Evolutionary conservation across 768 basidiomycete species (phyloP).

Genomic region (Pleurotus sapidus): DNA sequence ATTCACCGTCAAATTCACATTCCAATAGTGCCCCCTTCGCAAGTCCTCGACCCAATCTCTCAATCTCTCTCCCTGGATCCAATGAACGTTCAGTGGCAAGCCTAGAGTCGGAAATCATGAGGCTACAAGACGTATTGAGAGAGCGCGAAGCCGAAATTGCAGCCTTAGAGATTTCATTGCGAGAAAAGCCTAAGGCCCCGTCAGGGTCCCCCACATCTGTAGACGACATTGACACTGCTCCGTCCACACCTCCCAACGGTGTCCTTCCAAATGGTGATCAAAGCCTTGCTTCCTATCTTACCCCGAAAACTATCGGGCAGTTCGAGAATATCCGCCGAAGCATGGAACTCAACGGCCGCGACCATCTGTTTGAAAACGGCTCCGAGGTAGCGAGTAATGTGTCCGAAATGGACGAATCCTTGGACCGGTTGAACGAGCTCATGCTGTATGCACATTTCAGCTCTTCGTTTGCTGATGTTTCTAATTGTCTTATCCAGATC

Average conservation of each 20-base stretch:
- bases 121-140: slow-evolving; percentile 87
- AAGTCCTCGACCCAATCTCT: slow-evolving; percentile 50
- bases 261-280: slow-evolving; percentile 16
- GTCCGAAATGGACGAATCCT: slow-evolving; percentile 64
- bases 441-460: slow-evolving; percentile 67
- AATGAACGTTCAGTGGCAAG: slow-evolving; percentile 79
- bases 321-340: slow-evolving; percentile 73
- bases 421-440: slow-evolving; percentile 83
- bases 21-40: slow-evolving; percentile 28
- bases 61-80: slow-evolving; percentile 47
- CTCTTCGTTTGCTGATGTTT: background rate
- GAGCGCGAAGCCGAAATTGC: slow-evolving; percentile 91
- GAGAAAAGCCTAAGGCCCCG: slow-evolving; percentile 28
- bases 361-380: slow-evolving; percentile 33
- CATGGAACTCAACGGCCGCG: slow-evolving; percentile 49
- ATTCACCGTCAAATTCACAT: slow-evolving; percentile 61
- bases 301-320: slow-evolving; percentile 68
- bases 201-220: slow-evolving; percentile 10
- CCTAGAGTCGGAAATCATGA: slow-evolving; percentile 93
- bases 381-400: slow-evolving; percentile 31
- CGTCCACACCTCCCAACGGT: slow-evolving; percentile 12
- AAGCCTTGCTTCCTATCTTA: slow-evolving; percentile 38
- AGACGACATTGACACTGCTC: slow-evolving; percentile 10
- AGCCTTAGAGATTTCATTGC: slow-evolving; percentile 59
- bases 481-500: slow-evolving; percentile 48